Evolutionary conservation across 1,139 yeast species (phyloP).

Genomic region (Blastobotrys indianensis): DNA sequence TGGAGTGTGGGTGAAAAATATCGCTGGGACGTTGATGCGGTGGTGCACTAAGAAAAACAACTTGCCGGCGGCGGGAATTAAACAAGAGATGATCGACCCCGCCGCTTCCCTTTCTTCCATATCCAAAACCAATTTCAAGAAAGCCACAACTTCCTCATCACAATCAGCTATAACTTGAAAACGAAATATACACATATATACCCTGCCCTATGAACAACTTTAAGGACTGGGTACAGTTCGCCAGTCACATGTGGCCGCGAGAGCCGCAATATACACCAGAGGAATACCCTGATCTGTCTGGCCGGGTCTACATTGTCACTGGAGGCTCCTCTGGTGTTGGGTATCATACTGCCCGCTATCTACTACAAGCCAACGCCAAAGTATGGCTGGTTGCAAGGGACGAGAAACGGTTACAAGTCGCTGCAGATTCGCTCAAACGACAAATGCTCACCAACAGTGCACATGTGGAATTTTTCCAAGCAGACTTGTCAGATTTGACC

Average conservation of each 20-base stretch:
- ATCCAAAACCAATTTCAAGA: no score
- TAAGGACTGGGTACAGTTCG: constrained; percentile 8
- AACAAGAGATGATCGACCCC: no score
- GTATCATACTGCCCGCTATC: constrained; percentile 19
- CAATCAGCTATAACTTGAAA: no score
- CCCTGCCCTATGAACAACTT: no score
- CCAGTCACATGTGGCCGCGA: constrained; percentile 12
- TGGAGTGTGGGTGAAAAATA: background rate
- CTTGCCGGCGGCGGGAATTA: no score
- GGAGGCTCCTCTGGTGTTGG: constrained; percentile 33
- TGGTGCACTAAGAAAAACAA: no score
- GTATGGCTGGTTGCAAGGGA: constrained; percentile 41
- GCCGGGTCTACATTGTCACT: constrained; percentile 33
- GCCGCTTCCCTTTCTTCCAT: no score
- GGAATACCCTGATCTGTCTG: constrained; percentile 42
- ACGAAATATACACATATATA: no score
- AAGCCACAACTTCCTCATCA: no score
- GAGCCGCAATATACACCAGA: constrained; percentile 33
- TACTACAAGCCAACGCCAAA: constrained; percentile 25
- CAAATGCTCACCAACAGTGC: constrained; percentile 23
- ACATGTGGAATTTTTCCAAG: constrained; percentile 22
- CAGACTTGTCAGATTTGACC: constrained; percentile 44
- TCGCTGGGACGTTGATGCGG: background rate
- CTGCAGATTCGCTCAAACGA: constrained; percentile 32
- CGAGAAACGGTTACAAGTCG: constrained; percentile 33